A percentile compares a stretch with the other conserved stretches of the same genome.
Evolutionary conservation across 352 stramenopile species (phyloP).

Genomic region (Phytophthora agathidicida): DNA sequence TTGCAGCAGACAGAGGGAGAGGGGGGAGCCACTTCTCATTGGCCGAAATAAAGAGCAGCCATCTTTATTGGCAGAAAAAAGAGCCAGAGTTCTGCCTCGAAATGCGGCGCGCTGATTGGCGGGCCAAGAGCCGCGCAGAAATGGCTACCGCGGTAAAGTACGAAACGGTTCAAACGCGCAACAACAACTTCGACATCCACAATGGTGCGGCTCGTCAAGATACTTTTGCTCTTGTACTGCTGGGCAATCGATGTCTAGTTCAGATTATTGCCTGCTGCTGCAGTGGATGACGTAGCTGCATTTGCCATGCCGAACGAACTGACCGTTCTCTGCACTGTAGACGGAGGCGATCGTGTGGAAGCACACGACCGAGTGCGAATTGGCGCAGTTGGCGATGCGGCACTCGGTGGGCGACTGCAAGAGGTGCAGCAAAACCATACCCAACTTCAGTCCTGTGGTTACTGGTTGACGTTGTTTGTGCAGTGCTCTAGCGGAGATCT

Average conservation of each 20-base stretch:
- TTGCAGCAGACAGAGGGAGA: conserved; percentile 18
- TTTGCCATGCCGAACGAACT: neutral
- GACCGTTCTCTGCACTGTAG: conserved; percentile 28
- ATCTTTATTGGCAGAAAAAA: conserved; percentile 63
- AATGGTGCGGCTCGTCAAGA: conserved; percentile 14
- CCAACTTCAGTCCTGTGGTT: neutral
- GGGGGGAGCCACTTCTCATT: conserved; percentile 45
- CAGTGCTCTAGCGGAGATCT: conserved; percentile 57
- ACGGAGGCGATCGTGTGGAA: conserved; percentile 72
- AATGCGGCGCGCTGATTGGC: conserved; percentile 24
- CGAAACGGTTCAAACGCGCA: conserved; percentile 1
- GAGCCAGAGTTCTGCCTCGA: too few species aligned
- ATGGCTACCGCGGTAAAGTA: conserved; percentile 27
- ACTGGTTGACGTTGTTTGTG: neutral
- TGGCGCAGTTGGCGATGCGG: conserved; percentile 40
- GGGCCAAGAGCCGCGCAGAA: conserved; percentile 17
- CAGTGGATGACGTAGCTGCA: neutral
- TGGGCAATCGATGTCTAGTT: too few species aligned
- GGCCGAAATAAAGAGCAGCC: conserved; percentile 58
- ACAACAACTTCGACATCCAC: neutral
- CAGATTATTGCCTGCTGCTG: too few species aligned
- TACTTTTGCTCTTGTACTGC: too few species aligned
- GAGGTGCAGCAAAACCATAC: conserved; percentile 34
- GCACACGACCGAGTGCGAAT: conserved; percentile 43
- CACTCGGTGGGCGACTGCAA: conserved; percentile 67